Conservation (phyloP, 805 yeast species). For the Cyberlindnera euphorbiiphila region DNA sequence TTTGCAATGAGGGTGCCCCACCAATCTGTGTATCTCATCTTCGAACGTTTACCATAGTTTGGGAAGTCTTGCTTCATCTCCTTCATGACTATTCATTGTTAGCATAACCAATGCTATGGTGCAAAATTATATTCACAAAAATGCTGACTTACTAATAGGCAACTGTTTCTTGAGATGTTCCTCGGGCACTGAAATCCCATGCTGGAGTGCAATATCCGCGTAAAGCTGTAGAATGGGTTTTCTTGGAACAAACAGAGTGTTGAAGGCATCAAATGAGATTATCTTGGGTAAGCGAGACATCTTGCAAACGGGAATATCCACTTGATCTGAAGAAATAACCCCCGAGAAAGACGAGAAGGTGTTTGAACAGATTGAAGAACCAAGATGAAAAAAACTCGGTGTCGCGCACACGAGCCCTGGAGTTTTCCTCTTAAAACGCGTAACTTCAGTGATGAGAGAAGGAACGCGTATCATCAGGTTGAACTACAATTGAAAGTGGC, state of each 20-base stretch:
- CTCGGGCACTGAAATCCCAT: slow-evolving; percentile 37
- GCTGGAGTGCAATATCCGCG: slow-evolving; percentile 41
- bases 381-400: neutral
- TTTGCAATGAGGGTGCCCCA: slow-evolving; percentile 51
- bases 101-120: no score
- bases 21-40: slow-evolving; percentile 42
- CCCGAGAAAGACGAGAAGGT: no score
- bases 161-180: slow-evolving; percentile 20
- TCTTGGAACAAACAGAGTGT: slow-evolving; percentile 58
- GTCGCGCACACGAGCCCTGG: slow-evolving; percentile 6
- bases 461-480: no score
- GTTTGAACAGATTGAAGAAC: no score
- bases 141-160: slow-evolving; percentile 14
- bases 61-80: slow-evolving; percentile 42
- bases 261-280: slow-evolving; percentile 65
- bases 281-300: slow-evolving; percentile 28
- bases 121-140: no score
- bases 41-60: slow-evolving; percentile 52
- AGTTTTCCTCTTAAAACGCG: neutral
- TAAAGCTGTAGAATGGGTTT: slow-evolving; percentile 54
- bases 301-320: neutral
- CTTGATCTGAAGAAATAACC: no score
- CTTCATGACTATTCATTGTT: slow-evolving; percentile 29
- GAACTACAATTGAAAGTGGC: no score
- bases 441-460: neutral